Base-by-base conservation (phyloP, 176 grass and related monocot species). In the Aegilops longissima region DNA sequence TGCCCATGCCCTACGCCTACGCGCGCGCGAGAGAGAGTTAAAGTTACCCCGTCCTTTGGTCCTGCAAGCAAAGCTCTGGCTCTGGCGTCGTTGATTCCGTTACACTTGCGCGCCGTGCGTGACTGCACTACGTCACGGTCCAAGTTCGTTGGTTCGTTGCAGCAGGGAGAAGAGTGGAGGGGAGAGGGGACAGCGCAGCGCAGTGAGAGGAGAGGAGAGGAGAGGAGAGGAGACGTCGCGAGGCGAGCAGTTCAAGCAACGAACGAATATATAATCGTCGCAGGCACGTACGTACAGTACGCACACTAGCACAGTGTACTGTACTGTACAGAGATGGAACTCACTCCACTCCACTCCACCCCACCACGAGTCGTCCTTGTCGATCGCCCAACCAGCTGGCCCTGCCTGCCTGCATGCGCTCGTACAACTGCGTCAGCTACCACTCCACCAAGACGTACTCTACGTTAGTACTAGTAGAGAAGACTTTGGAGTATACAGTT, bases 181-280 rank as follows among this genome's bases (percentile, higher is more conserved):
- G 35, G 35, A 23, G 70, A 73, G 12, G 42, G 11, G 38, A 45
- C 70, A 27, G 70, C 0, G 71, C 70, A 73, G 38, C 3, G 70
- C 67, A 73, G 70, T 40, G 69, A 2, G 52, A 56, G 52, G 52
- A 56, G 52, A 56, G 52, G 0, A 6, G 54, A 17, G 0, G 52
- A 13, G 8, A 39, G 18, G 30, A 11, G 35, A 30, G 12, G 11
- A 27, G 72, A 76, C 73, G 44, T 51, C 40, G 44, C 47, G 24
- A 76, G 49, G 14, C 73, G 18, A 54, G 73, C 45, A 76, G 14
- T 54, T 45, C 73, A 76, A 59, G 73, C 45, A 76, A 76, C 73
- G 73, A 76, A 2, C 38, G 38, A 39, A 39, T 39, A 76, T 76
- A 76, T 76, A 54, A 76, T 76, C 45, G 72, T 76, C 44, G 44